Conservation (phyloP, 2,329 filamentous ascomycete genomes). For the Corynespora cassiicola region DNA sequence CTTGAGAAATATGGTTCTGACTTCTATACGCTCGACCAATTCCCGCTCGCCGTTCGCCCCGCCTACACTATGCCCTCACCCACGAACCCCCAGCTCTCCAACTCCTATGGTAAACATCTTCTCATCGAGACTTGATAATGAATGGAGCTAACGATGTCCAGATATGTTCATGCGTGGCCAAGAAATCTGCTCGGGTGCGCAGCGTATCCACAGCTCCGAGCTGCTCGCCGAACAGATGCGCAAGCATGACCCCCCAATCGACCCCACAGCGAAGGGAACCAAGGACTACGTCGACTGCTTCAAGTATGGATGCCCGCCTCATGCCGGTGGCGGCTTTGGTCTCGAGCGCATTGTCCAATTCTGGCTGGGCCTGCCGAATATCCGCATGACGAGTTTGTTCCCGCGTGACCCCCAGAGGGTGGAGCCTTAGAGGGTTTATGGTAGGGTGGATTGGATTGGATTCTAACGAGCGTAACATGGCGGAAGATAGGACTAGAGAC, state of each 20-base stretch:
- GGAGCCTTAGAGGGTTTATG: constrained; percentile 48
- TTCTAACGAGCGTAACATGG: not conserved
- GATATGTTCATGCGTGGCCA: constrained; percentile 76
- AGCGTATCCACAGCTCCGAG: constrained; percentile 69
- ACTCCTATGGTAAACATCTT: too few species aligned
- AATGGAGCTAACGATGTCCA: too few species aligned
- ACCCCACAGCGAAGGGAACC: constrained; percentile 65
- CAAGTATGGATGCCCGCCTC: constrained; percentile 68
- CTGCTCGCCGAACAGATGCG: constrained; percentile 65
- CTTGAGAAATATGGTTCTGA: constrained; percentile 90
- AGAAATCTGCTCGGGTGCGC: constrained; percentile 72
- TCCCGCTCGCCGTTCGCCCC: constrained; percentile 84
- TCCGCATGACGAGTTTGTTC: constrained; percentile 67
- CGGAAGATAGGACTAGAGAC: not conserved
- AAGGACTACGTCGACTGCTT: constrained; percentile 70
- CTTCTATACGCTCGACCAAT: constrained; percentile 97
- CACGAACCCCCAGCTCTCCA: constrained; percentile 55
- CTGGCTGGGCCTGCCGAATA: constrained; percentile 69
- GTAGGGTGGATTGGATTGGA: constrained; percentile 1
- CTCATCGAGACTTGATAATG: too few species aligned
- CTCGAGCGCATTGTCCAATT: constrained; percentile 72
- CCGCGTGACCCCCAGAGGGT: constrained; percentile 67
- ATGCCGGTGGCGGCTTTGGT: constrained; percentile 70
- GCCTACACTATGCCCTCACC: constrained; percentile 86
- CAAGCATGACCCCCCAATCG: constrained; percentile 61